Evolutionary conservation across 106 monocot genomes (phyloP).

Genomic region (Allium cepa): DNA sequence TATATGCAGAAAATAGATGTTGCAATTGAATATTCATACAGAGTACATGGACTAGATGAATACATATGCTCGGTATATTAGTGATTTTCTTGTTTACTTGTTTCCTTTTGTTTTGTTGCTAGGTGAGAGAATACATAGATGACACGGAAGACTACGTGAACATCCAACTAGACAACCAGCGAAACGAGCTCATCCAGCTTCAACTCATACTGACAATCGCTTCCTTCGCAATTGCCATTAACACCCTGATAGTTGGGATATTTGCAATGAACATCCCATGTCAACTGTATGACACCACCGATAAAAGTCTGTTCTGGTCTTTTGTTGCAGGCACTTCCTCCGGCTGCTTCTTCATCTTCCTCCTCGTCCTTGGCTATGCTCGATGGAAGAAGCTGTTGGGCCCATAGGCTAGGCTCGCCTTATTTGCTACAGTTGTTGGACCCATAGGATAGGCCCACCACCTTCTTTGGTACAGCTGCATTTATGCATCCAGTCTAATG

Average conservation of each 20-base stretch:
- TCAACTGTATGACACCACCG: constrained; percentile 10
- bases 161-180: constrained; percentile 93
- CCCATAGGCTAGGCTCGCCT: constrained; percentile 3
- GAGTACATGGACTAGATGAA: too few relatives aligned
- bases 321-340: constrained; percentile 65
- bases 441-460: constrained; percentile 2
- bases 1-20: too few relatives aligned
- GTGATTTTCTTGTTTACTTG: too few relatives aligned
- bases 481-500: too few relatives aligned
- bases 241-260: constrained; percentile 55
- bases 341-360: constrained; percentile 54
- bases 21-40: too few relatives aligned
- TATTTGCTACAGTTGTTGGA: constrained; percentile 15
- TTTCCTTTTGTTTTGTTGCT: neutral
- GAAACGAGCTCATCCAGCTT: constrained; percentile 89
- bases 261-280: constrained; percentile 76
- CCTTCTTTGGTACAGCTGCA: too few relatives aligned
- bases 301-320: constrained; percentile 33
- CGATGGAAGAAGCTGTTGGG: constrained; percentile 72
- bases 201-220: constrained; percentile 64
- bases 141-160: constrained; percentile 96
- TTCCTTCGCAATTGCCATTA: constrained; percentile 55
- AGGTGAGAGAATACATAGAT: constrained; percentile 93
- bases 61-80: too few relatives aligned
- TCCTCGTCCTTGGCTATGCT: constrained; percentile 63